These are phyloP conservation scores for Talaromyces ruber DNA, from an alignment of 495 filamentous ascomycete species.

Conservation along the genomic window DNA sequence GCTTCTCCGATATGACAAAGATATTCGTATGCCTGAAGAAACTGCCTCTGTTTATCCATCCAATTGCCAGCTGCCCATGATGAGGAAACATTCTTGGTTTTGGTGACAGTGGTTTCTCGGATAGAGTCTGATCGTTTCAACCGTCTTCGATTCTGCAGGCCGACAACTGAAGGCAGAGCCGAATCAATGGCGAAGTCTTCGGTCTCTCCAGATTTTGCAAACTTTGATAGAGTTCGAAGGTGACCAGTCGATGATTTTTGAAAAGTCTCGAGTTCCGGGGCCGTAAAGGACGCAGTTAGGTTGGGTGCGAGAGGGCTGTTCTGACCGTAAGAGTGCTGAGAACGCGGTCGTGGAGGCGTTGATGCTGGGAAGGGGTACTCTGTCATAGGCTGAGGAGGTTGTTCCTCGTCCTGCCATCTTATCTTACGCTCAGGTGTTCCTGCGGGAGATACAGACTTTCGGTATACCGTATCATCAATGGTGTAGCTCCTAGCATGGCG, in stretches of 20 bases:
- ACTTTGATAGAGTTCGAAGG: conserved; percentile 77
- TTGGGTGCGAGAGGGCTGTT: conserved; percentile 34
- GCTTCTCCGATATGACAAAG: conserved; percentile 99
- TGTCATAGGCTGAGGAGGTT: conserved; percentile 10
- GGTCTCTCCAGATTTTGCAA: conserved; percentile 63
- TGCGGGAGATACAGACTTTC: conserved; percentile 15
- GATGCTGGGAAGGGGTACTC: background rate
- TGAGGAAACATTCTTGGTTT: conserved; percentile 39
- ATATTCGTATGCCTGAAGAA: conserved; percentile 96
- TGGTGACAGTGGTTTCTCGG: conserved; percentile 35
- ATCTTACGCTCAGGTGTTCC: conserved; percentile 22
- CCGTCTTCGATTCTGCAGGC: conserved; percentile 72
- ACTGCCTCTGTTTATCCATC: conserved; percentile 98
- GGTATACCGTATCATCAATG: conserved; percentile 27
- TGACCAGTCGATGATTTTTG: conserved; percentile 81
- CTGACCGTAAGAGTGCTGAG: conserved; percentile 27
- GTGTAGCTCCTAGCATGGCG: conserved; percentile 39
- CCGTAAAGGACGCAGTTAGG: conserved; percentile 41
- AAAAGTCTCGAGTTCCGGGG: conserved; percentile 68
- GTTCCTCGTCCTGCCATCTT: conserved; percentile 25
- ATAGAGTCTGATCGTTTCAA: conserved; percentile 67
- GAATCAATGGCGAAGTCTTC: conserved; percentile 74
- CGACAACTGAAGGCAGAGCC: conserved; percentile 72
- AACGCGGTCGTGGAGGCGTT: conserved; percentile 27
- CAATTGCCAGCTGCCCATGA: conserved; percentile 83